Conservation (phyloP, 2,329 filamentous ascomycete genomes). For the Aspergillus japonicus region DNA sequence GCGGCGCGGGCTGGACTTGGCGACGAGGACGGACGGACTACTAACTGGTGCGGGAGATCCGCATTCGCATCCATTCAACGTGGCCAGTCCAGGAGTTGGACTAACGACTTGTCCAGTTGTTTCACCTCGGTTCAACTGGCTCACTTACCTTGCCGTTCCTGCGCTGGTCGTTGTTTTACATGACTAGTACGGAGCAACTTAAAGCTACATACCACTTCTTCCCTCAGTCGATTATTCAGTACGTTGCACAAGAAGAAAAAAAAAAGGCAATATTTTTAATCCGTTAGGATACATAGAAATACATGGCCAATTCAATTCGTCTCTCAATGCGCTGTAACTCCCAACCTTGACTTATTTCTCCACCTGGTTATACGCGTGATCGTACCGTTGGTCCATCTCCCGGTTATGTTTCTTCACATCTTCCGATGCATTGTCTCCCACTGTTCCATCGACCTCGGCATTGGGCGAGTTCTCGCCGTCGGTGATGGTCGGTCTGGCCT, state of each 20-base stretch:
- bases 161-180: too few relatives aligned
- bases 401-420: constrained; percentile 38
- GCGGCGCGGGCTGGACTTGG: not conserved
- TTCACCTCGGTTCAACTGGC: not conserved
- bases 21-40: not conserved
- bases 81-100: constrained; percentile 8
- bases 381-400: constrained; percentile 34
- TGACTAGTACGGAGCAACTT: not conserved
- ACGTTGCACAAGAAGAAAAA: too few relatives aligned
- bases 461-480: constrained; percentile 32
- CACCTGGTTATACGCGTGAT: constrained; percentile 33
- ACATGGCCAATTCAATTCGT: not conserved
- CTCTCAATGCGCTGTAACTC: not conserved
- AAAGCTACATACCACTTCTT: not conserved
- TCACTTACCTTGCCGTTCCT: not conserved
- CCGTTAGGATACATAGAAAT: not conserved
- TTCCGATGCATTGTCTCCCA: constrained; percentile 27
- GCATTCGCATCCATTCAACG: constrained; percentile 10
- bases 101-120: not conserved
- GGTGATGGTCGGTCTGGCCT: constrained; percentile 34
- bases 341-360: not conserved
- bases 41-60: constrained; percentile 11
- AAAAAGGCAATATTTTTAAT: too few relatives aligned
- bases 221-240: not conserved
- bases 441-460: constrained; percentile 29